phyloP scores from a whole-genome alignment of 768 basidiomycete species.

The Chalciporus piperatus region DNA sequence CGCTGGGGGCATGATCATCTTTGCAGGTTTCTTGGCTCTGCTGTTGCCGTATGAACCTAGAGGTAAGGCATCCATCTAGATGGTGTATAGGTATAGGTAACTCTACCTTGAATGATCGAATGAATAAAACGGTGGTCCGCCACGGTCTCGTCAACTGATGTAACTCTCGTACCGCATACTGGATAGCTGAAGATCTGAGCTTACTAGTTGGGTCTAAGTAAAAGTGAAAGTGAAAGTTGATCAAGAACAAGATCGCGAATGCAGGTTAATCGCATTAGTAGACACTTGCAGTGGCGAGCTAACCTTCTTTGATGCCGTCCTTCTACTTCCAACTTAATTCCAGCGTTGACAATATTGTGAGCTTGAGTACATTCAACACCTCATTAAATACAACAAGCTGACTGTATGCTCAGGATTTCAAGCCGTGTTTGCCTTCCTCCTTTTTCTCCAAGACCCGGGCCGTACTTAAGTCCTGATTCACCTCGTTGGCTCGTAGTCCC shows the following conservation, averaged over 20 bases:
- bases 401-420: slow-evolving; percentile 36
- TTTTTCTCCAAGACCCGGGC: slow-evolving; percentile 7
- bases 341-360: not conserved
- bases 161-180: too few species aligned
- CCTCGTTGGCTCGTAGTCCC: slow-evolving; percentile 4
- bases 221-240: too few species aligned
- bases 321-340: not conserved
- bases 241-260: too few species aligned
- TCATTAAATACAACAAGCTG: not conserved
- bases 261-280: too few species aligned
- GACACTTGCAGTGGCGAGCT: too few species aligned
- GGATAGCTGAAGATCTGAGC: too few species aligned
- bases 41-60: slow-evolving; percentile 71
- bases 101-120: not conserved
- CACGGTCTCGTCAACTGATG: too few species aligned
- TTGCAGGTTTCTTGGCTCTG: slow-evolving; percentile 56
- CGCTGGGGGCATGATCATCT: slow-evolving; percentile 60
- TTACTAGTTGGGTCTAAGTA: too few species aligned
- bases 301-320: not conserved
- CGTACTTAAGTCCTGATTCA: not conserved
- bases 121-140: not conserved
- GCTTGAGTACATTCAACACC: not conserved
- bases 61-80: slow-evolving; percentile 68
- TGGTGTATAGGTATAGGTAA: not conserved
- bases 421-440: slow-evolving; percentile 37